Evolutionary conservation across 306 rosid species (phyloP), one percentile per base, ranked within the genome.

Genomic region (Erythrophleum fordii): DNA sequence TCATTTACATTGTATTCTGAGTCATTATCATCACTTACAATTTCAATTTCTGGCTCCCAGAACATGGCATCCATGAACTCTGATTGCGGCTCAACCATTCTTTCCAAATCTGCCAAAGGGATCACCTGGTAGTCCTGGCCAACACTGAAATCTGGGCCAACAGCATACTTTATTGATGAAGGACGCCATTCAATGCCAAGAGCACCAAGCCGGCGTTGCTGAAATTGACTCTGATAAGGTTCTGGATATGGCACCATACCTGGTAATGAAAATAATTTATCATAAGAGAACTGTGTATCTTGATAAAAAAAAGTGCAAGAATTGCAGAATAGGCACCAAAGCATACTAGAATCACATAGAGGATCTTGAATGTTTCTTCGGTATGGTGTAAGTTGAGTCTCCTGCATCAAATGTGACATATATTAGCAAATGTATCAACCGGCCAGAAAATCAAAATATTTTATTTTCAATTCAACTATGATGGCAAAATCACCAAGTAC

Each of bases 201-300:
- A 41, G 92, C 90, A 76, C 98, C 97, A 8, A 91, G 97, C 34
- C 98, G 94, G 16, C 95, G 95, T 73, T 65, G 88, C 85, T 91
- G 98, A 81, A 85, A 93, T 68, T 79, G 88, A 75, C 91, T 90
- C 90, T 93, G 98, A 78, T 93, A 93, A 66, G 98, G 97, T 80
- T 93, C 97, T 12, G 95, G 91, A 81, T 93, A 93, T 60, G 98
- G 98, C 83, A 91, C 77, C 98, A 93, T 87, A 84, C 92, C 97
- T 93, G 81, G 81, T 44, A 61, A 80, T 71, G 61, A 56, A 68
- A 42, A 83, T 45, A 82, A 76, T 51, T 42, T 25, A 52, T 58
- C 37, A 59, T 75, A 82, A 84, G 64, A 83, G 48, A 87, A 77
- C 74, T 41, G 29, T 56, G 37, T 22, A 77, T 39, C 72, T 44